Percentiles rank a stretch among this genome's conserved stretches.
Evolutionary conservation across 257 asterid genomes (phyloP).

Genomic region (Thymus mandschuricus): DNA sequence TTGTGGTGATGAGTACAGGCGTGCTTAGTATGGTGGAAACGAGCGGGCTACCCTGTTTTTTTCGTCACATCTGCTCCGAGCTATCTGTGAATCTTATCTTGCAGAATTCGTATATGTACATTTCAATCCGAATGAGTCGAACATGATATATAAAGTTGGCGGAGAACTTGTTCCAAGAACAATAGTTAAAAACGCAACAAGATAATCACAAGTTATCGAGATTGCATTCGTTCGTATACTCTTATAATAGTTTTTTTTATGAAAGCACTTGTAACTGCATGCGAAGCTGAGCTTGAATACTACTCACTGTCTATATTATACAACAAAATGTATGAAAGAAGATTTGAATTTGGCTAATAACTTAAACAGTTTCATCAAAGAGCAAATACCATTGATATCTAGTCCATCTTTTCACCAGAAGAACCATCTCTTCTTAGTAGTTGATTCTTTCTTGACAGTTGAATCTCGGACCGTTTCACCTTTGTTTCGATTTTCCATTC

Average conservation of each 20-base stretch:
- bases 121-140: not conserved
- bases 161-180: not conserved
- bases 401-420: conserved; percentile 54
- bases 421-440: conserved; percentile 68
- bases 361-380: not conserved
- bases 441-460: conserved; percentile 18
- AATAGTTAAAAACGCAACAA: not conserved
- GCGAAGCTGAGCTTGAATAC: not conserved
- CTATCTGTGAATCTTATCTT: not conserved
- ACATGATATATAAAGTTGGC: not conserved
- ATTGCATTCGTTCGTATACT: not conserved
- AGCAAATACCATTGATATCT: conserved; percentile 2
- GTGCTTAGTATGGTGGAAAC: conserved; percentile 18
- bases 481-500: conserved; percentile 64
- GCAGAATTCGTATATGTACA: not conserved
- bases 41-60: not conserved
- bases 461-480: conserved; percentile 44
- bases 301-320: conserved; percentile 10
- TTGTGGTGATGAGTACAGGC: conserved; percentile 96
- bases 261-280: not conserved
- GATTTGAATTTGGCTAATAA: conserved; percentile 1
- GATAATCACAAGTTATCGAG: not conserved
- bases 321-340: conserved; percentile 3
- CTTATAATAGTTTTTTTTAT: not conserved
- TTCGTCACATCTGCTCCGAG: not conserved